Evolutionary conservation across 202 grass and related monocot genomes (phyloP).

Genomic region (Panicum hallii): DNA sequence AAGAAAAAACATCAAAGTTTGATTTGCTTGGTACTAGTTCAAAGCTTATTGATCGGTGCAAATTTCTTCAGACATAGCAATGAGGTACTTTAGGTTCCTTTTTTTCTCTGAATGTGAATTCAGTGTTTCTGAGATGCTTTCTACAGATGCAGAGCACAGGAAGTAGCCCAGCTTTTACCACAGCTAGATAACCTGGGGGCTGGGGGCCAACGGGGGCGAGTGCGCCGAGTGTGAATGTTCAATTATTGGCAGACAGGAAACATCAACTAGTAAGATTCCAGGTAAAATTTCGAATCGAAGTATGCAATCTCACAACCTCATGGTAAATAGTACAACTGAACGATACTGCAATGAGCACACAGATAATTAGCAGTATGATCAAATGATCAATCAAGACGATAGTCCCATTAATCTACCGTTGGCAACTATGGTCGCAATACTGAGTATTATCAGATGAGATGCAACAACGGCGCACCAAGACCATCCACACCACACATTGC

Average conservation of each 20-base stretch:
- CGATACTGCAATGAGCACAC: not conserved
- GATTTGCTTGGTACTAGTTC: not conserved
- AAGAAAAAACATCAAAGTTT: no score
- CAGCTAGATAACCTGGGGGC: not conserved
- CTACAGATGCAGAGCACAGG: not conserved
- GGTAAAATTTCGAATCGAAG: not conserved
- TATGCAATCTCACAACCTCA: no score
- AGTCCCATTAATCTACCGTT: conserved; percentile 47
- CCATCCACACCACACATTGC: conserved; percentile 49
- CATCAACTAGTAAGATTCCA: not conserved
- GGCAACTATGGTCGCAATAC: conserved; percentile 39
- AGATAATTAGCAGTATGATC: not conserved
- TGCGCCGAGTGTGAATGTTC: not conserved
- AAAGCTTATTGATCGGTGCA: not conserved
- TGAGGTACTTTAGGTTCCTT: not conserved
- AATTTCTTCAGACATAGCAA: not conserved
- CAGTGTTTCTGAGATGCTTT: not conserved
- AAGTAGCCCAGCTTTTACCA: not conserved
- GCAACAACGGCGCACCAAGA: conserved; percentile 49
- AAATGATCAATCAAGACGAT: not conserved
- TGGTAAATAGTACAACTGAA: not conserved
- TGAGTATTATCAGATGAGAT: conserved; percentile 38
- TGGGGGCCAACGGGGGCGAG: not conserved
- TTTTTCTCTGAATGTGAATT: not conserved
- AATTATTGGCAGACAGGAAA: not conserved